phyloP scores from a whole-genome alignment of 2,329 filamentous ascomycete genomes.

The Aspergillus caelatus region DNA sequence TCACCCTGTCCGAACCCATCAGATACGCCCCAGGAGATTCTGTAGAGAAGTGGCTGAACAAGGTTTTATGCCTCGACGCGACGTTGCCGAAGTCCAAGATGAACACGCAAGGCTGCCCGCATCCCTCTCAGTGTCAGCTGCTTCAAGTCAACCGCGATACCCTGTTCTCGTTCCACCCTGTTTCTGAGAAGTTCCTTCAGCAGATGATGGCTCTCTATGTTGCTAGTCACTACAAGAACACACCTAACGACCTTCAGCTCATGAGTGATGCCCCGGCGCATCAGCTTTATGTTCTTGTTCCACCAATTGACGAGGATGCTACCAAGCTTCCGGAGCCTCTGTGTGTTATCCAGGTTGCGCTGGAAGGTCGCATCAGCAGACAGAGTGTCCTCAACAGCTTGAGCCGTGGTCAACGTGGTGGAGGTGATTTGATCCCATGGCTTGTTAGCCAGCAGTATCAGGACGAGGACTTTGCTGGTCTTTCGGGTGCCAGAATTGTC shows the following conservation, averaged over 20 bases:
- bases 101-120: conserved; percentile 77
- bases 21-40: conserved; percentile 87
- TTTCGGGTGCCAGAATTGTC: conserved; percentile 90
- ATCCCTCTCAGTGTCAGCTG: conserved; percentile 88
- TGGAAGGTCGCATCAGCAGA: conserved; percentile 93
- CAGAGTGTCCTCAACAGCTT: conserved; percentile 90
- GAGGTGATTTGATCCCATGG: conserved; percentile 96
- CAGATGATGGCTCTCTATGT: conserved; percentile 99
- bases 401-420: conserved; percentile 82
- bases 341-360: conserved; percentile 88
- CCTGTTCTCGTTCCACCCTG: conserved; percentile 95
- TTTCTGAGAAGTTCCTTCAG: conserved; percentile 95
- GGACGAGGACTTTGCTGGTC: conserved; percentile 90
- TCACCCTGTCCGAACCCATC: conserved; percentile 91
- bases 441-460: conserved; percentile 97
- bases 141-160: conserved; percentile 95
- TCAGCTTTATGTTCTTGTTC: conserved; percentile 91
- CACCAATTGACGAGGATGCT: conserved; percentile 76
- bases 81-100: conserved; percentile 78
- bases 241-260: conserved; percentile 94
- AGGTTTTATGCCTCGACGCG: conserved; percentile 87
- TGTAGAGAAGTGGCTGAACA: conserved; percentile 97
- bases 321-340: conserved; percentile 86
- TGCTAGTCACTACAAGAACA: conserved; percentile 97
- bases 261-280: conserved; percentile 98